These are phyloP conservation scores for Lasiodiplodia gonubiensis DNA, from an alignment of 2,329 filamentous ascomycete genomes.

Conservation along the genomic window DNA sequence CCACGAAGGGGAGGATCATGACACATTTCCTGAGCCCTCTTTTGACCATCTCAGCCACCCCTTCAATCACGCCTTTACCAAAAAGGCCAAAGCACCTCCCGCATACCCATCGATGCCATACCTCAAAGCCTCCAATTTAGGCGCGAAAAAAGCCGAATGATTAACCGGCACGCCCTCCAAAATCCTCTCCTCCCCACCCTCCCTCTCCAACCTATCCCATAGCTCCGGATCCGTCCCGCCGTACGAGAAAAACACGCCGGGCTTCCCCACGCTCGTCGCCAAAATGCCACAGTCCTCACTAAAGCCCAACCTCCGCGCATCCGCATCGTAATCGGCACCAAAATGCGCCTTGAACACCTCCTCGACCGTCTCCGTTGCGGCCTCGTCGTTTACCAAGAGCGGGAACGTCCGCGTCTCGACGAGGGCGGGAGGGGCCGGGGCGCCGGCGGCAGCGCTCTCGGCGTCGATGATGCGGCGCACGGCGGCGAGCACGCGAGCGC, in stretches of 20 bases:
- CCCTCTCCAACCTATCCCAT: slow-evolving; percentile 55
- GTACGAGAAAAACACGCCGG: slow-evolving; percentile 62
- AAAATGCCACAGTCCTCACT: slow-evolving; percentile 66
- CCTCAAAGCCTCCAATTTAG: slow-evolving; percentile 62
- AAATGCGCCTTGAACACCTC: slow-evolving; percentile 56
- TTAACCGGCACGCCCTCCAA: slow-evolving; percentile 62
- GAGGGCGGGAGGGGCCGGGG: slow-evolving; percentile 52
- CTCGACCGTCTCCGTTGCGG: slow-evolving; percentile 51
- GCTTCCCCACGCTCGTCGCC: slow-evolving; percentile 56
- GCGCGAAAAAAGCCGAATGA: slow-evolving; percentile 65
- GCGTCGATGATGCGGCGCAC: slow-evolving; percentile 61
- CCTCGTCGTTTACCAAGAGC: slow-evolving; percentile 58
- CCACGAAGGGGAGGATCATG: not conserved
- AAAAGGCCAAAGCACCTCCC: slow-evolving; percentile 57
- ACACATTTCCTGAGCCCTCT: not conserved
- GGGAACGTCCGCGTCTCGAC: slow-evolving; percentile 53
- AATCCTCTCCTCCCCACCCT: slow-evolving; percentile 48
- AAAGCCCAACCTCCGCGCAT: slow-evolving; percentile 51
- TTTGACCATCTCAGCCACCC: not conserved
- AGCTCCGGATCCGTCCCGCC: slow-evolving; percentile 58
- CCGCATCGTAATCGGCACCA: slow-evolving; percentile 42
- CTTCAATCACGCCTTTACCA: slow-evolving; percentile 32
- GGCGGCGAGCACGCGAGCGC: slow-evolving; percentile 54
- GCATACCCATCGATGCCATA: slow-evolving; percentile 58
- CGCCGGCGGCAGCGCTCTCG: slow-evolving; percentile 59